Evolutionary conservation across 768 basidiomycete genomes (phyloP), one percentile per base, ranked within the genome.

Genomic region (Agrocybe chaxingu): DNA sequence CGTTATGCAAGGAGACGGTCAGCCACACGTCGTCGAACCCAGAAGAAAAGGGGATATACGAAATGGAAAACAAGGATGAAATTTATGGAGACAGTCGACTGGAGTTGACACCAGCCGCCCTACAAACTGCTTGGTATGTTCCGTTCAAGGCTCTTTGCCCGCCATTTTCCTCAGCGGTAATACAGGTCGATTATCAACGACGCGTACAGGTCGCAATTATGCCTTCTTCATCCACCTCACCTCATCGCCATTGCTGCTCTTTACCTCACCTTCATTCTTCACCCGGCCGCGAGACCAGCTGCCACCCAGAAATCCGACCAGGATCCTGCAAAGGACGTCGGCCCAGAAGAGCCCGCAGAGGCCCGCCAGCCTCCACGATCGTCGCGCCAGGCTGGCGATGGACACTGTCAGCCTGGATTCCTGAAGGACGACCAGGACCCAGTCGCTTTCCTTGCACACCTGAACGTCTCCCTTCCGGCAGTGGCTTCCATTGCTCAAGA

Each of bases 171-270:
- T 38, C 18, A 44, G 24, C 4, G n/a, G 4, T 39, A 16, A 13
- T 24, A 30, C 54, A 97, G 94, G 91, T 94, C 93, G 64, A 84
- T 98, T 63, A 82, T 99, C 62, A 99, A 98, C 70, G 96, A 98
- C 66, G 93, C 90, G 0, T 98, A 93, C 63, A 84, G 95, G 46
- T 94, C 92, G 4, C 90, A 95, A 48, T 74, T 99, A 13, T 93
- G 92, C 63, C 82, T 99, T n/a, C 69, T 97, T 29, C 87, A 98
- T 63, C 95, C 97, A 0, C 97, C 97, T 0, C 93, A 98, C 64
- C 74, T 98, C 49, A 90, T 98, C 56, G 93, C 96, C 16, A 80
- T 98, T 61, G 86, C 95, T 0, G 89, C 91, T 0, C 80, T 99
- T 48, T 97, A 93, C 70, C 81, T 98, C 52, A 87, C 90, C 0